phyloP scores from a whole-genome alignment of 352 stramenopile species.

The Phytophthora sp. region DNA sequence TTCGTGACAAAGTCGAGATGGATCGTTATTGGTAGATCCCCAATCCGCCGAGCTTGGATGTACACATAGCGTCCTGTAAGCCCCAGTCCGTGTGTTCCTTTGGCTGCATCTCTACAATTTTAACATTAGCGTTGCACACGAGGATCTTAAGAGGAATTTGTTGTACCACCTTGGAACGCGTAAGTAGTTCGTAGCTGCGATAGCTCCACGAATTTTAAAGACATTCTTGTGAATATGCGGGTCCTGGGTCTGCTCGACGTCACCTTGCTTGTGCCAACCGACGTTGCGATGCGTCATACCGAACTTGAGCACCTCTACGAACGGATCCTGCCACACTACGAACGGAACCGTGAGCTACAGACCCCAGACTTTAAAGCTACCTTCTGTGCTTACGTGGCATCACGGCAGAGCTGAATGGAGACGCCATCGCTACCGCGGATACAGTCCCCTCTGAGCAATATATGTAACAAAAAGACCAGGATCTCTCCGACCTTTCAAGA shows the following conservation, averaged over 20 bases:
- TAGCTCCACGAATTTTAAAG: constrained; percentile 73
- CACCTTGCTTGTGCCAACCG: constrained; percentile 61
- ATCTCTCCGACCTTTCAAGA: constrained; percentile 33
- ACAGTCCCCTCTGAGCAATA: no score
- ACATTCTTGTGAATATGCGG: constrained; percentile 78
- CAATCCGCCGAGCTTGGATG: constrained; percentile 58
- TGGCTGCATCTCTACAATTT: constrained; percentile 44
- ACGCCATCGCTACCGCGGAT: constrained; percentile 25
- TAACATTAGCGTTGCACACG: no score
- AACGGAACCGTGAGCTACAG: neutral
- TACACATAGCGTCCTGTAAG: constrained; percentile 75
- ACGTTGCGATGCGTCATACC: constrained; percentile 65
- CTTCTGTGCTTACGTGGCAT: constrained; percentile 33
- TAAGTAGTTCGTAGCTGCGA: constrained; percentile 78
- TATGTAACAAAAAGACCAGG: neutral
- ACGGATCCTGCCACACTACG: constrained; percentile 87
- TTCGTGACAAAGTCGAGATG: constrained; percentile 74
- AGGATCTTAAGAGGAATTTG: no score
- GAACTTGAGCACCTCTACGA: constrained; percentile 87
- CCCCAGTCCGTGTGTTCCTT: constrained; percentile 60
- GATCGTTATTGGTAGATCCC: constrained; percentile 55
- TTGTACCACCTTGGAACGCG: constrained; percentile 71
- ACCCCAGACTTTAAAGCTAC: neutral
- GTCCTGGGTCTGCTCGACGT: constrained; percentile 76
- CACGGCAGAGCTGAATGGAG: constrained; percentile 26